Evolutionary conservation across 306 rosid species (phyloP), one percentile per base, ranked within the genome.

Genomic region (Boehmeria nivea): DNA sequence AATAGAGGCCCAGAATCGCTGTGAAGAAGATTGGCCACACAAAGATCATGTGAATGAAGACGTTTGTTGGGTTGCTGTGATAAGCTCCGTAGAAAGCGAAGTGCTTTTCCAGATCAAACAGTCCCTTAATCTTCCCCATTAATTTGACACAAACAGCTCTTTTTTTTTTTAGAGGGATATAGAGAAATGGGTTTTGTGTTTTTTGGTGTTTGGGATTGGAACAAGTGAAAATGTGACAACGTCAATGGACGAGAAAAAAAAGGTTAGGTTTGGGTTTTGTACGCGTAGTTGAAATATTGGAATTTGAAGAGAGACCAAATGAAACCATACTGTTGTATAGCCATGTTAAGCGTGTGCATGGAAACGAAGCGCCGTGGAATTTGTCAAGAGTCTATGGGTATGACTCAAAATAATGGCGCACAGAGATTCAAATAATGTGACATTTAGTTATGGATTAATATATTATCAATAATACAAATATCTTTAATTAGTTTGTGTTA

Each of bases 1-100:
- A 82, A 57, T 78, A 76, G 65, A 86, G 73, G 59, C 81, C 43
- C 5, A 89, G 61, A 59, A 83, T 78, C 4, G 76, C 76, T 0
- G 94, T 78, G 82, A 90, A 86, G 54, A 83, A 60, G 13, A 86
- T 86, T 15, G 97, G 97, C 95, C 95, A 86, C 12, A 90, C 94
- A 14, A 86, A 66, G 31, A 86, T 22, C 59, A 67, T 64, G 21
- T 84, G 95, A 52, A 90, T 76, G 16, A 67, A 80, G 28, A 89
- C 55, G 74, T 86, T 86, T 38, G 75, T 60, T 44, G 76, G 85
- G 68, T 83, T 81, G 60, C 66, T 74, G 40, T 90, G 97, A 66
- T 80, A 84, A 20, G 97, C 81, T 51, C 94, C 94, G 55, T 83
- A 79, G 78, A 84, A 83, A 25, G 94, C 83, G 38, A 86, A 86